Evolutionary conservation across 2,329 filamentous ascomycete genomes (phyloP), one percentile per base, ranked within the genome.

Genomic region (Parastagonospora avenae): DNA sequence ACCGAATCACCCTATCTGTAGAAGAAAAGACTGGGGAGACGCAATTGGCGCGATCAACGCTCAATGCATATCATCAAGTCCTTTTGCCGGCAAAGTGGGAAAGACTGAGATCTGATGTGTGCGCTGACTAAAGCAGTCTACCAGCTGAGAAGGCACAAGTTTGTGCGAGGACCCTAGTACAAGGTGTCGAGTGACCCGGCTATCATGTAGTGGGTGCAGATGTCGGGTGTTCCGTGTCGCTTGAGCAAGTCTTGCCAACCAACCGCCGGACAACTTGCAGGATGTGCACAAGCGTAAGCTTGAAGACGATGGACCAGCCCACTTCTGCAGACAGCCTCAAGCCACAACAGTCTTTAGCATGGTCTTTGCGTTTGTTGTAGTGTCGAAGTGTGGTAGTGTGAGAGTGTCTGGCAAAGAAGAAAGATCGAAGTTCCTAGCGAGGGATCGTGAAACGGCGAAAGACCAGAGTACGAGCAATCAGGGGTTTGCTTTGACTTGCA

Each of bases 1-100:
- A 64, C 69, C 71, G 72, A 73, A 57, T 58, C 56, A 54, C 57
- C 53, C 55, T 55, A 58, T 57, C 61, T 58, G 66, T 29, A 19
- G 38, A 42, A 9, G 11, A 10, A 19, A 7, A 19, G n/a, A 27
- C 10, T 9, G 29, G 7, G n/a, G 24, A 14, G 28, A 15, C 14
- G 14, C 14, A 33, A 30, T 16, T 10, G 11, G 40, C 12, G 14
- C 29, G 15, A 14, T 12, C 28, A 14, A 39, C 14, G 46, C 59
- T 55, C 31, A 71, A 55, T 52, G 55, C 66, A 68, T 68, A 46
- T 51, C 55, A 53, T 48, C 59, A 55, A 57, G 57, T 63, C 62
- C 55, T 57, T 57, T 37, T 54, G 42, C 54, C 41, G 32, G 50
- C 48, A 42, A 48, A 42, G 44, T 48, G 59, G 30, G 38, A 45